phyloP scores from a whole-genome alignment of 208 protist genomes.

The Acanthamoeba lenticulata region DNA sequence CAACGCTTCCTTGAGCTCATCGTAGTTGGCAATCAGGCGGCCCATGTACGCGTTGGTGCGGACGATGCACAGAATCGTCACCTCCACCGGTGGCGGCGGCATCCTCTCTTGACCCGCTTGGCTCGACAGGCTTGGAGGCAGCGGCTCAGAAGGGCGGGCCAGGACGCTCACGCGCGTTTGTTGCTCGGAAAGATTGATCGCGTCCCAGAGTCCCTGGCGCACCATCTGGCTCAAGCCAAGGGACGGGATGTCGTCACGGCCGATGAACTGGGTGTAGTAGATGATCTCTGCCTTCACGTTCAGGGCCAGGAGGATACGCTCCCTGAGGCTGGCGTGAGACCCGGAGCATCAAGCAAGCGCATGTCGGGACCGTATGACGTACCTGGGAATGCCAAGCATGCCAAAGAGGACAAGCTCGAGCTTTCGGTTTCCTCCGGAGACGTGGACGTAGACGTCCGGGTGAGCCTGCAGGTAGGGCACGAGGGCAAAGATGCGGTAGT shows the following conservation, averaged over 20 bases:
- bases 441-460: not conserved
- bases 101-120: not conserved
- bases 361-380: not conserved
- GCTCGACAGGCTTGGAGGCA: not conserved
- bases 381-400: not conserved
- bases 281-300: constrained; percentile 7
- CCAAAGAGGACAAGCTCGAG: not conserved
- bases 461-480: not conserved
- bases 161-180: not conserved
- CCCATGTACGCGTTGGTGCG: not conserved
- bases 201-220: not conserved
- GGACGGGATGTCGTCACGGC: not conserved
- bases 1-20: not conserved
- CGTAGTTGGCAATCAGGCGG: not conserved
- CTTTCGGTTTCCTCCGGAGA: not conserved
- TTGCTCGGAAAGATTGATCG: not conserved
- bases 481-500: not conserved
- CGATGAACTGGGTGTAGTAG: not conserved
- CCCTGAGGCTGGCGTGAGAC: not conserved
- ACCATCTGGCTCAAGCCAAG: not conserved
- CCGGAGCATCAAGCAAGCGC: not conserved
- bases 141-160: not conserved
- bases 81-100: not conserved
- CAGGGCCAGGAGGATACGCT: not conserved
- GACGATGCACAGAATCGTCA: not conserved